Evolutionary conservation across 345 rosid species (phyloP).

Genomic region (Lumnitzera littorea): DNA sequence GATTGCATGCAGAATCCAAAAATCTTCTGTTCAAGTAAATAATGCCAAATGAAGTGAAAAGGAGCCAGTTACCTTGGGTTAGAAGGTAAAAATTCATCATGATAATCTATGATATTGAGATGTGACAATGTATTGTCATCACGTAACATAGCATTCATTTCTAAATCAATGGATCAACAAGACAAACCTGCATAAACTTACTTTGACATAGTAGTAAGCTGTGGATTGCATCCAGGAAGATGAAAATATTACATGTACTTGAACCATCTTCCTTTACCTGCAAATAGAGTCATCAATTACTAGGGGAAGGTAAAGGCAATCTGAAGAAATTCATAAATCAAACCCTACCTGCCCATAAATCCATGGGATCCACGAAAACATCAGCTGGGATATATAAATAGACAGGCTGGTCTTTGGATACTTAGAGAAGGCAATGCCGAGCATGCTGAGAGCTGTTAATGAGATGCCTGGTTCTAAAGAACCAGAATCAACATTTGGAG

Average conservation of each 20-base stretch:
- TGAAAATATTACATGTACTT: constrained; percentile 36
- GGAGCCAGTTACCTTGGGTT: no score
- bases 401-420: constrained; percentile 48
- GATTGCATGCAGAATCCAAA: no score
- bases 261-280: constrained; percentile 50
- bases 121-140: no score
- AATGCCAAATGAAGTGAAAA: no score
- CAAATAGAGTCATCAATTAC: constrained; percentile 20
- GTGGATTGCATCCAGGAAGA: constrained; percentile 76
- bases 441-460: constrained; percentile 73
- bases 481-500: constrained; percentile 34
- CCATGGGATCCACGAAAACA: constrained; percentile 78
- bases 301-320: not conserved
- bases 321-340: constrained; percentile 7
- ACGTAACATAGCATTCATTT: no score
- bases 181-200: constrained; percentile 20
- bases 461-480: constrained; percentile 45
- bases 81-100: no score
- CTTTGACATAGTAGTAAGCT: constrained; percentile 52
- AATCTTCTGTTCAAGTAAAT: no score
- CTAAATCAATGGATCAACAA: no score
- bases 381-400: constrained; percentile 42
- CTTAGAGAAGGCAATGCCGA: constrained; percentile 61
- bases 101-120: no score
- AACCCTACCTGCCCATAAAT: constrained; percentile 57